Evolutionary conservation across 768 basidiomycete species (phyloP).

Genomic region (Pluteus cervinus): DNA sequence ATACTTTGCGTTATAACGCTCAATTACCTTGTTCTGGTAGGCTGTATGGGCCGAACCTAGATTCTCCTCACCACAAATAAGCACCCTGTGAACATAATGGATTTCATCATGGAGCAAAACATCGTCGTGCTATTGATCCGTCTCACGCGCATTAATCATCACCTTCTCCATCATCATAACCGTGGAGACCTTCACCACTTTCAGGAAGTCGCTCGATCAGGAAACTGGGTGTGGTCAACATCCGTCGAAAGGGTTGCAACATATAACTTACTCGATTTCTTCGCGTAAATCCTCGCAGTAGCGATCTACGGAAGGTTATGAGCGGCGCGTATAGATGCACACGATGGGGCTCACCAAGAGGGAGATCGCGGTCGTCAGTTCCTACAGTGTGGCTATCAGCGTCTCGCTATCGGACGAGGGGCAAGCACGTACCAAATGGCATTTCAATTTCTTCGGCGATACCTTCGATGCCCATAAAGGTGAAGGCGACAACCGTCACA

Average conservation of each 20-base stretch:
- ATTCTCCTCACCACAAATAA: constrained; percentile 1
- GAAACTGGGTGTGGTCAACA: constrained; percentile 37
- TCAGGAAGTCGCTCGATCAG: constrained; percentile 67
- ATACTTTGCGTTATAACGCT: too few relatives aligned
- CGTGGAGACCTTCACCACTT: constrained; percentile 63
- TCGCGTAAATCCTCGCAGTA: constrained; percentile 85
- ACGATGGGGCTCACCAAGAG: constrained; percentile 47
- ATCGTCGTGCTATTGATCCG: constrained; percentile 3
- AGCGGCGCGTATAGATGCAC: not conserved
- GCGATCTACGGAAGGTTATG: constrained; percentile 42
- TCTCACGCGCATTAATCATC: constrained; percentile 52
- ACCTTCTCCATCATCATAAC: constrained; percentile 78
- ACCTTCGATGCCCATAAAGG: constrained; percentile 91
- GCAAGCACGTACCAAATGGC: constrained; percentile 68
- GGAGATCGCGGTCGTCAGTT: constrained; percentile 62
- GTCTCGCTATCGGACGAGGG: constrained; percentile 6
- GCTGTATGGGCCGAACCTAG: too few relatives aligned
- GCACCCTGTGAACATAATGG: too few relatives aligned
- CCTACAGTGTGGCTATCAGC: constrained; percentile 25
- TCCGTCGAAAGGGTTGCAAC: constrained; percentile 7
- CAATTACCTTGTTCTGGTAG: too few relatives aligned
- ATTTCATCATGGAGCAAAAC: too few relatives aligned
- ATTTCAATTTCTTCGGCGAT: constrained; percentile 94
- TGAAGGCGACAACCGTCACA: constrained; percentile 83
- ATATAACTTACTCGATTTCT: constrained; percentile 63